phyloP scores from a whole-genome alignment of 129 eudicot species.

The Glebionis coronaria region DNA sequence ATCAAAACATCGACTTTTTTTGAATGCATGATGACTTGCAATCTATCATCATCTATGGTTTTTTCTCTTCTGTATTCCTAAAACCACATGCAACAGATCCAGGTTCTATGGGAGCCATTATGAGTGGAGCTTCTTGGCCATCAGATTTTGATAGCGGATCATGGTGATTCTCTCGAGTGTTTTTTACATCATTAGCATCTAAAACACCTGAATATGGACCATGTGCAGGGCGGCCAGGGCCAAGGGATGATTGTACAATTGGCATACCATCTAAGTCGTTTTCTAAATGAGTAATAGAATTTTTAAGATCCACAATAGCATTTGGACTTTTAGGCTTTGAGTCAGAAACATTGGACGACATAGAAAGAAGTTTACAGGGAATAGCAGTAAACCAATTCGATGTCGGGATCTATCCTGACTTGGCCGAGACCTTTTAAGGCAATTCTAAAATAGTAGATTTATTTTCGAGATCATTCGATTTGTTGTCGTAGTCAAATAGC shows the following conservation, averaged over 20 bases:
- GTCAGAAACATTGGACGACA: slow-evolving; percentile 8
- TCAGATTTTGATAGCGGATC: slow-evolving; percentile 30
- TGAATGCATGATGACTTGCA: slow-evolving; percentile 65
- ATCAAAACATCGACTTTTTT: slow-evolving; percentile 40
- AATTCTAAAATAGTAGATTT: slow-evolving; percentile 59
- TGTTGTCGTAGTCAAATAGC: slow-evolving; percentile 31
- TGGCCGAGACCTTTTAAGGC: slow-evolving; percentile 74
- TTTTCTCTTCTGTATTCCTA: slow-evolving; percentile 33
- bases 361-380: too few species aligned
- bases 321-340: slow-evolving; percentile 41
- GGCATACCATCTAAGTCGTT: slow-evolving; percentile 44
- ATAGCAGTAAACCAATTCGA: too few species aligned
- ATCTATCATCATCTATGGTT: slow-evolving; percentile 44
- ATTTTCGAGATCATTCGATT: slow-evolving; percentile 21
- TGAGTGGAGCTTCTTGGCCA: slow-evolving; percentile 30
- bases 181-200: slow-evolving; percentile 33
- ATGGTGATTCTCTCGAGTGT: slow-evolving; percentile 32
- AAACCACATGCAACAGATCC: slow-evolving; percentile 33
- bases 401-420: slow-evolving; percentile 71
- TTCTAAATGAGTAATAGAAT: slow-evolving; percentile 38
- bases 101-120: slow-evolving; percentile 30
- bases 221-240: slow-evolving; percentile 31
- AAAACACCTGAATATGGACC: slow-evolving; percentile 33
- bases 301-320: slow-evolving; percentile 33
- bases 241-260: slow-evolving; percentile 43